Percentiles rank a stretch among this genome's conserved stretches.
Evolutionary conservation across 495 filamentous ascomycete species (phyloP).

Genomic region (Xylaria scruposa): DNA sequence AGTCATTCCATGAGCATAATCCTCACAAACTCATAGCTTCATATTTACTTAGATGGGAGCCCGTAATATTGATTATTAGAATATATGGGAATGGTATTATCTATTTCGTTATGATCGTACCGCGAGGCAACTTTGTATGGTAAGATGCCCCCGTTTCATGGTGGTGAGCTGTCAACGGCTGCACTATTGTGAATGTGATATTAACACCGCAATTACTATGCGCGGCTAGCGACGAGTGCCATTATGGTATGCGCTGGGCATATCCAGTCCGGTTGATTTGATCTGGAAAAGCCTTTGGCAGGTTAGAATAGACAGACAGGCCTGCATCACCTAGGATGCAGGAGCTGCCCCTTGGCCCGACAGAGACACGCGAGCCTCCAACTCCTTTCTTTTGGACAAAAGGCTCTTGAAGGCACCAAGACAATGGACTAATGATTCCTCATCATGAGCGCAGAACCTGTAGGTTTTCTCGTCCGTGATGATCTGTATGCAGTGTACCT

Average conservation of each 20-base stretch:
- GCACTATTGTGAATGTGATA: constrained; percentile 6
- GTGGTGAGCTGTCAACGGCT: constrained; percentile 18
- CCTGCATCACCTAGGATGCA: background rate
- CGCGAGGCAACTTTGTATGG: constrained; percentile 26
- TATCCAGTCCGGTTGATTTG: background rate
- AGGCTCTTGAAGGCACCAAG: constrained; percentile 91
- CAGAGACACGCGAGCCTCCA: constrained; percentile 51
- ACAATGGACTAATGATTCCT: constrained; percentile 83
- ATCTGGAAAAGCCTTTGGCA: background rate
- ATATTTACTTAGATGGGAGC: background rate
- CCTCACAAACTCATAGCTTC: background rate
- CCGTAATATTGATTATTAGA: constrained; percentile 1
- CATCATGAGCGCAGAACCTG: constrained; percentile 80
- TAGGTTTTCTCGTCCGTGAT: constrained; percentile 95
- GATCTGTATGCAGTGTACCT: constrained; percentile 86
- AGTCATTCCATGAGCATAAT: background rate
- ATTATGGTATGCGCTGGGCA: background rate
- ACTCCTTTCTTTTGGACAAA: constrained; percentile 70
- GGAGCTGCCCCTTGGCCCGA: constrained; percentile 32
- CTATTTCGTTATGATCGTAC: constrained; percentile 35
- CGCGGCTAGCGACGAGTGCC: background rate
- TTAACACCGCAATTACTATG: background rate
- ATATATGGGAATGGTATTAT: constrained; percentile 27
- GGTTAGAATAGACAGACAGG: background rate
- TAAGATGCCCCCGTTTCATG: constrained; percentile 21